A percentile compares a stretch with the other conserved stretches of the same genome.
Conservation (phyloP, 768 basidiomycete species). For the Pleurotus giganteus region DNA sequence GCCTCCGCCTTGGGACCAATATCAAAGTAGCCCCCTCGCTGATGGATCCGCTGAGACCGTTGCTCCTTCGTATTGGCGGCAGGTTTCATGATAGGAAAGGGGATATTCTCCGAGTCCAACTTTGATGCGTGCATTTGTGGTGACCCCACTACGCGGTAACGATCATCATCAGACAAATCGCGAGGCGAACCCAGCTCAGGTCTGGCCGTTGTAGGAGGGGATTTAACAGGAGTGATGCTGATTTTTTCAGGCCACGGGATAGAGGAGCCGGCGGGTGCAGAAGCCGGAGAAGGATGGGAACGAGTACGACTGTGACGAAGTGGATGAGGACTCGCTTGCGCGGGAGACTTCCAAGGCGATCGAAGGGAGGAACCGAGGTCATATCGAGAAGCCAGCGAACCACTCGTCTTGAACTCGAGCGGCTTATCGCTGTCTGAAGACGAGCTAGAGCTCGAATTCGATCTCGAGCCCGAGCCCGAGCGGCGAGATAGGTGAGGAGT, state of each 20-base stretch:
- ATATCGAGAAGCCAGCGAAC: constrained; percentile 52
- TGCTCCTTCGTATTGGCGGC: background rate
- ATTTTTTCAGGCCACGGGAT: constrained; percentile 39
- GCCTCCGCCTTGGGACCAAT: constrained; percentile 24
- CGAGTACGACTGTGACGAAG: constrained; percentile 36
- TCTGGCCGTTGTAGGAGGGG: background rate
- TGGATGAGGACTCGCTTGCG: constrained; percentile 15
- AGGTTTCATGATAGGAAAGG: constrained; percentile 23
- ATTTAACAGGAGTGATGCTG: constrained; percentile 4
- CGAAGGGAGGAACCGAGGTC: constrained; percentile 54
- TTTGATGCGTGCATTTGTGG: constrained; percentile 11
- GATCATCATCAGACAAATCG: constrained; percentile 33
- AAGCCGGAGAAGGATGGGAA: constrained; percentile 42
- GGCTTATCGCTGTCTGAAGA: constrained; percentile 7
- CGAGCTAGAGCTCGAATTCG: constrained; percentile 9
- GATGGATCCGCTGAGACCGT: constrained; percentile 47
- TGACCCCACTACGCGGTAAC: constrained; percentile 19
- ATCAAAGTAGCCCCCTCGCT: constrained; percentile 54
- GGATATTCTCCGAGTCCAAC: constrained; percentile 26
- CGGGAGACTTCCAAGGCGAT: constrained; percentile 40
- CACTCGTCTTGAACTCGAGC: constrained; percentile 31
- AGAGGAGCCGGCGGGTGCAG: constrained; percentile 29
- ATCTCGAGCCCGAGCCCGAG: constrained; percentile 18
- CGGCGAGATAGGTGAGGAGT: constrained; percentile 17
- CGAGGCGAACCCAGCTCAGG: constrained; percentile 49